Conservation (phyloP, 768 basidiomycete genomes). For the Amylocystis lapponica region DNA sequence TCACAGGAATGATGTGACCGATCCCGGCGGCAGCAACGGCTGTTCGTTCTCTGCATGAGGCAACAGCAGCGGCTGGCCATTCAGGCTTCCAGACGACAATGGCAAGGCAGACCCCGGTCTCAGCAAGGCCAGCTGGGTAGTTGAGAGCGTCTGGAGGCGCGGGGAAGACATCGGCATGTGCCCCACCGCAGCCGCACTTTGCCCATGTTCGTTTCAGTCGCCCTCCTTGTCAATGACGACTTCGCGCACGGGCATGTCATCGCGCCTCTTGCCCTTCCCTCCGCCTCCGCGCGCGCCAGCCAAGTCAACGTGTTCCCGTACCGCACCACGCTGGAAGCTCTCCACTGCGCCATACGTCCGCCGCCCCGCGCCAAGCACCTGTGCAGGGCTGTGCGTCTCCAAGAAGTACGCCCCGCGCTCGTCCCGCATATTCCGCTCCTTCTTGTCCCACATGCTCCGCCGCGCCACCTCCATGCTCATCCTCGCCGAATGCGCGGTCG, state of each 20-base stretch:
- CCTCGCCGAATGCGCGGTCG: constrained; percentile 16
- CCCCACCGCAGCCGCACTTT: constrained; percentile 43
- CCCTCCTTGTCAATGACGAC: constrained; percentile 44
- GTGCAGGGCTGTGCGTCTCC: constrained; percentile 46
- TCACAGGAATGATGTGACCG: too few species aligned
- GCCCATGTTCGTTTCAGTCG: constrained; percentile 29
- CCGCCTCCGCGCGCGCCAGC: constrained; percentile 13
- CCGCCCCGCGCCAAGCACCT: constrained; percentile 31
- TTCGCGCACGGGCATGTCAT: constrained; percentile 17
- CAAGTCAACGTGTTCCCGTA: constrained; percentile 11
- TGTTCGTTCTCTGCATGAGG: constrained; percentile 16
- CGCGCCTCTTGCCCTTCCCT: constrained; percentile 14
- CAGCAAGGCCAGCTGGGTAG: constrained; percentile 5
- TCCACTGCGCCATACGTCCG: constrained; percentile 46
- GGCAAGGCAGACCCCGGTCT: constrained; percentile 10
- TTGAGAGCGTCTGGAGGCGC: constrained; percentile 11
- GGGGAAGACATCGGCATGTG: constrained; percentile 16
- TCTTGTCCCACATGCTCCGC: constrained; percentile 70
- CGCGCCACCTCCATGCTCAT: constrained; percentile 67
- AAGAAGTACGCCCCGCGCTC: constrained; percentile 71
- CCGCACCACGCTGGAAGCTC: constrained; percentile 4
- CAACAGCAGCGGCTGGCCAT: constrained; percentile 16
- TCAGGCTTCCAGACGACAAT: constrained; percentile 13
- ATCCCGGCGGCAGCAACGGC: constrained; percentile 42
- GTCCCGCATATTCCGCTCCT: constrained; percentile 75